A percentile compares a stretch with the other conserved stretches of the same genome.
Conservation (phyloP, 306 rosid genomes). For the Boehmeria nivea region DNA sequence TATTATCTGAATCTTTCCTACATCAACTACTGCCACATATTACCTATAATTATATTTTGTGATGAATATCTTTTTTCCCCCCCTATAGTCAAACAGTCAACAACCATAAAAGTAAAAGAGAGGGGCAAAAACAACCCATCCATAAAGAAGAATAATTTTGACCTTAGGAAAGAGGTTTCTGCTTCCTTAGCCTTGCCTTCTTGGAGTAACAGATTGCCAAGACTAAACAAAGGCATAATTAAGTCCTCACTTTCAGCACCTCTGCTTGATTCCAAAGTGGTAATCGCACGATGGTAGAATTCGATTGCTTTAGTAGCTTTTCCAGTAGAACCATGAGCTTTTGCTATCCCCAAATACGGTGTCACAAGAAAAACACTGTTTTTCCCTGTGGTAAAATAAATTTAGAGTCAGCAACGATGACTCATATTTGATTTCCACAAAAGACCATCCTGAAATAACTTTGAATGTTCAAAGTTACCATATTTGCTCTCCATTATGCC, state of each 20-base stretch:
- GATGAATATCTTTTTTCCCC: not conserved
- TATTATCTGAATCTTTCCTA: no score
- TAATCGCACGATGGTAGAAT: slow-evolving; percentile 46
- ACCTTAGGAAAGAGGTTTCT: slow-evolving; percentile 74
- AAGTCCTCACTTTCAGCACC: slow-evolving; percentile 67
- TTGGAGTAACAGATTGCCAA: slow-evolving; percentile 75
- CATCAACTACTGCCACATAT: no score
- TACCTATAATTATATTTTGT: not conserved
- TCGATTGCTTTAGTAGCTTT: slow-evolving; percentile 62
- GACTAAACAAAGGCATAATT: slow-evolving; percentile 69
- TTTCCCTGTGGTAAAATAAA: no score
- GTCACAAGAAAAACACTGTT: slow-evolving; percentile 56
- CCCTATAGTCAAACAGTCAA: no score
- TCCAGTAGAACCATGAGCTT: slow-evolving; percentile 53
- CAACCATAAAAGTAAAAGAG: not conserved
- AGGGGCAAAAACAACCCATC: slow-evolving; percentile 9
- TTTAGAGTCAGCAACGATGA: not conserved
- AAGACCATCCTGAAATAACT: not conserved
- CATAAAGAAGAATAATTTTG: slow-evolving; percentile 17
- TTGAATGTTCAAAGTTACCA: slow-evolving; percentile 33
- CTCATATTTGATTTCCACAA: not conserved
- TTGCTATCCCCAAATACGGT: slow-evolving; percentile 76
- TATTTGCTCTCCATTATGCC: slow-evolving; percentile 52
- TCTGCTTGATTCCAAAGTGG: slow-evolving; percentile 62
- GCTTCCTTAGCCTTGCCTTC: slow-evolving; percentile 66